Conservation (phyloP, 768 basidiomycete species). For the Psilocybe tampanensis region DNA sequence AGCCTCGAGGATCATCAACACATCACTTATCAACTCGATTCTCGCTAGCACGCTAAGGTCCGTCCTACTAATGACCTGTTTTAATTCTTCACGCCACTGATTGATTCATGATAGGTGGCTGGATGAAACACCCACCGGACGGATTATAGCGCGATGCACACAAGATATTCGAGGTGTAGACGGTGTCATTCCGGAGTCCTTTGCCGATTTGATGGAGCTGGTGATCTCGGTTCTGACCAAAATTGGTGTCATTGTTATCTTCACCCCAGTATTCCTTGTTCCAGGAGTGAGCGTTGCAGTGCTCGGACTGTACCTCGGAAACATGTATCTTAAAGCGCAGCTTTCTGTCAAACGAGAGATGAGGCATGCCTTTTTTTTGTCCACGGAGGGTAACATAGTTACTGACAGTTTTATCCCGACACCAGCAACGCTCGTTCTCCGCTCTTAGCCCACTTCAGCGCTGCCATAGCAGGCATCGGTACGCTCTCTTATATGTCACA, state of each 20-base stretch:
- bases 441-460: conserved; percentile 21
- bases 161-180: conserved; percentile 48
- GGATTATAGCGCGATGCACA: conserved; percentile 21
- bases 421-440: conserved; percentile 22
- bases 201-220: conserved; percentile 30
- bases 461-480: conserved; percentile 56
- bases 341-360: conserved; percentile 45
- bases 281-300: conserved; percentile 42
- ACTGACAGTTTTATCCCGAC: not conserved
- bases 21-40: conserved; percentile 12
- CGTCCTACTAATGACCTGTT: not conserved
- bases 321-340: conserved; percentile 45
- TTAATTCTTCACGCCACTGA: conserved; percentile 16
- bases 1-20: conserved; percentile 13
- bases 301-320: conserved; percentile 43
- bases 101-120: conserved; percentile 28
- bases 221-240: conserved; percentile 39
- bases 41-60: conserved; percentile 17
- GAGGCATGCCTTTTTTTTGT: conserved; percentile 9
- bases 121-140: conserved; percentile 20
- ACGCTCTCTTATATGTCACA: conserved; percentile 11
- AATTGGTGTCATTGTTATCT: conserved; percentile 42
- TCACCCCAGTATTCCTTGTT: conserved; percentile 44
- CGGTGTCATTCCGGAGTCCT: conserved; percentile 29
- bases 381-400: not conserved